Percentiles rank a stretch among this genome's conserved stretches.
Evolutionary conservation across 306 rosid species (phyloP).

Genomic region (Corylus americana): DNA sequence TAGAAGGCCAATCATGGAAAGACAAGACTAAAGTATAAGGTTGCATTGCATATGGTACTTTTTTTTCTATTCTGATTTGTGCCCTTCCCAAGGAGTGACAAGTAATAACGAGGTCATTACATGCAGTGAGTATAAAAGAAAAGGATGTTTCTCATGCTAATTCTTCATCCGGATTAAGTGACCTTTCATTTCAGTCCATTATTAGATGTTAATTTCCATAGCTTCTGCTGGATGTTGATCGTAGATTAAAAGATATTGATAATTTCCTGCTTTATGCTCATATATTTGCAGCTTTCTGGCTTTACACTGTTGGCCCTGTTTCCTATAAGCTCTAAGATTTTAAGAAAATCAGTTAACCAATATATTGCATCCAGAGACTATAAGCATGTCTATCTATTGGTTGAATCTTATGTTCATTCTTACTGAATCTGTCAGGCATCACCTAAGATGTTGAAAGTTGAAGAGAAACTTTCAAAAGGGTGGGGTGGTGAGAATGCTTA

Average conservation of each 20-base stretch:
- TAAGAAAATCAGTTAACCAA: background rate
- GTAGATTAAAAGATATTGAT: background rate
- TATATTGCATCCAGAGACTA: constrained; percentile 17
- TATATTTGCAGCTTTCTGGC: background rate
- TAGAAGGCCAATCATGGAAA: background rate
- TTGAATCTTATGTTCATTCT: constrained; percentile 27
- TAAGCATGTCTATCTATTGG: background rate
- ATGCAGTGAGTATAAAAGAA: background rate
- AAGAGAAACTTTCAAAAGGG: constrained; percentile 94
- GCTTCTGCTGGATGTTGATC: background rate
- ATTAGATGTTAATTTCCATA: background rate
- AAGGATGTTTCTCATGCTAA: background rate
- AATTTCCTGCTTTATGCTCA: background rate
- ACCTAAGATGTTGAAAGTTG: constrained; percentile 77
- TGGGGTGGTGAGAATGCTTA: constrained; percentile 99
- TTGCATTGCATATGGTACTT: background rate
- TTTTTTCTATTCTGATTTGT: background rate
- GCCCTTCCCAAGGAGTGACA: background rate
- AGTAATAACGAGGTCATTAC: background rate
- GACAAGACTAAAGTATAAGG: background rate
- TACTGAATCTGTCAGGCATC: constrained; percentile 61
- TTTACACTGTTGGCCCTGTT: background rate
- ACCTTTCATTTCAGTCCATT: background rate
- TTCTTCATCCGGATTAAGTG: background rate
- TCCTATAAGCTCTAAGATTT: background rate